Evolutionary conservation across 331 rosid species (phyloP), one percentile per base, ranked within the genome.

Genomic region (Malus hybrid): DNA sequence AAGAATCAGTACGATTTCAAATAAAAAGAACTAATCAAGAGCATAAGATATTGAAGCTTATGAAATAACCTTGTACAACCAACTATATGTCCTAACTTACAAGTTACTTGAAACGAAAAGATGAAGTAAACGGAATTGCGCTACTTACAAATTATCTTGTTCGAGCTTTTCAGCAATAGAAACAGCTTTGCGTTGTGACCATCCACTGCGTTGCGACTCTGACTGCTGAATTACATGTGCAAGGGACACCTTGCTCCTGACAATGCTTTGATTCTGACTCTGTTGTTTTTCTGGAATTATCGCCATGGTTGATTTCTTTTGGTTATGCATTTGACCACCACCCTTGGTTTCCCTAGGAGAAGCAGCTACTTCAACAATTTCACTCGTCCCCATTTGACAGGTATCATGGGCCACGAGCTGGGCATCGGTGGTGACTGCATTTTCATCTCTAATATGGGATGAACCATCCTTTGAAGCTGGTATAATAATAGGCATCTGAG

Each of bases 81-180:
- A 34, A 34, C 39, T 6, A 34, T 36, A 36, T 8, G 44, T 36
- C 44, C 44, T 7, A 2, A 36, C 44, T 7, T 32, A 31, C 50
- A 67, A 50, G 56, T 50, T 50, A 14, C 16, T 50, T 15, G 56
- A 50, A 50, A 50, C n/a, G 3, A 50, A 6, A 50, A 15, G 56
- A 6, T 50, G 56, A 50, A 50, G 29, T 42, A 50, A 77, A 80
- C 7, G 74, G 78, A 74, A 72, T 39, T 16, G 69, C 28, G 78
- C 52, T 73, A 86, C 97, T 69, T 87, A 95, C 99, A 95, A 78
- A 78, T 95, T 95, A 82, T 95, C 99, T 77, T 90, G 97, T 84
- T 92, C 99, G 18, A 95, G 99, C 89, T 95, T 92, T 83, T 95
- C 99, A 50, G 99, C 99, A 76, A 95, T 95, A 44, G 99, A 95